These are phyloP conservation scores for Scleroderma bovista DNA, from an alignment of 768 basidiomycete genomes.

Conservation along the genomic window DNA sequence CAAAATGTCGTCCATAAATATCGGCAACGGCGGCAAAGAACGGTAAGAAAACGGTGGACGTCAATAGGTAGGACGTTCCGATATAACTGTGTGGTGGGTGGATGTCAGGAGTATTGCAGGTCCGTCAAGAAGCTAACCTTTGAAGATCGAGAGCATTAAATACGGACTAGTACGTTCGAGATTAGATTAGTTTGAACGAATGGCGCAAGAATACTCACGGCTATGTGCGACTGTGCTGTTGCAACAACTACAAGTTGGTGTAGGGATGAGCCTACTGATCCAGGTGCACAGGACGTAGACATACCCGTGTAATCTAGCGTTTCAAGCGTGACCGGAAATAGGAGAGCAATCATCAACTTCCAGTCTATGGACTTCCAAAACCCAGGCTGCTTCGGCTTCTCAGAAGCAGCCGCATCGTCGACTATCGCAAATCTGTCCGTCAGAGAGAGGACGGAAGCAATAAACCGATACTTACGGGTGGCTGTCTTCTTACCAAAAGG, in stretches of 20 bases:
- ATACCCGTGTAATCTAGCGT: conserved; percentile 27
- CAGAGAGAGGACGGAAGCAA: background rate
- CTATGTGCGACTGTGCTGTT: conserved; percentile 47
- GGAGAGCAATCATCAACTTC: conserved; percentile 30
- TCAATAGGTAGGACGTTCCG: conserved; percentile 45
- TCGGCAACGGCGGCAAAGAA: conserved; percentile 46
- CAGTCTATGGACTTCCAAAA: conserved; percentile 26
- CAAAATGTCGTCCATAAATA: conserved; percentile 44
- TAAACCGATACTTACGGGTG: background rate
- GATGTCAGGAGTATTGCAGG: too few relatives aligned
- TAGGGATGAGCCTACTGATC: background rate
- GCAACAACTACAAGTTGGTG: conserved; percentile 36
- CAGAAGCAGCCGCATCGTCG: background rate
- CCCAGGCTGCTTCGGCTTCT: conserved; percentile 3
- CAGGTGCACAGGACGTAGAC: background rate
- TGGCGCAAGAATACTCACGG: conserved; percentile 27
- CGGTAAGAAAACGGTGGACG: conserved; percentile 49
- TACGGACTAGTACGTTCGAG: conserved; percentile 16
- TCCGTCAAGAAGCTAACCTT: conserved; percentile 10
- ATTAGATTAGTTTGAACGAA: background rate
- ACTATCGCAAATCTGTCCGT: background rate
- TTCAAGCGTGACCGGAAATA: conserved; percentile 39
- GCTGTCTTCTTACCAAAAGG: too few relatives aligned
- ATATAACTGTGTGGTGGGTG: conserved; percentile 31
- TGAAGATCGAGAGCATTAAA: conserved; percentile 24